Base-by-base conservation (phyloP, 148 eudicot genomes). In the Silene latifolia region DNA sequence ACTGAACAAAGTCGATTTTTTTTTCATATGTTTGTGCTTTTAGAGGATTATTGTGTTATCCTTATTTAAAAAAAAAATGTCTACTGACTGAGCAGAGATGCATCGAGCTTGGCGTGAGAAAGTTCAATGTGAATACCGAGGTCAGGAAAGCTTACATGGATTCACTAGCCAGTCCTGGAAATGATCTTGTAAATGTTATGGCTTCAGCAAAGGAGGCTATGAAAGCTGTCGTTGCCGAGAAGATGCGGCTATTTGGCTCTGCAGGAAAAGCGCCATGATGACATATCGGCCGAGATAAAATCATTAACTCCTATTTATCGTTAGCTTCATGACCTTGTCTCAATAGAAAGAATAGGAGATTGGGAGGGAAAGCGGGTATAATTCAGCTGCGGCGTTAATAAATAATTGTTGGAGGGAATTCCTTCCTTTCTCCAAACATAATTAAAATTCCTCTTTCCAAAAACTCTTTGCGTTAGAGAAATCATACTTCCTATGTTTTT, bases 111-210 rank as follows among this genome's bases (percentile, higher is more conserved):
- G 99, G 99, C 47, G 98, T 96, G 79, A 89, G 97, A 71, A 96
- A 96, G 87, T 96, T 96, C 85, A 96, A 96, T 14, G 99, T 96
- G 58, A 96, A 96, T 79, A 96, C 99, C 0, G 99, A 96, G 82
- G 91, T 96, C 27, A 84, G 99, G 54, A 90, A 84, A 79, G 99
- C 99, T 53, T 96, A 89, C 90, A 87, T 96, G 97, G 97, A 92
- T 39, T 82, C 94, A 4, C 64, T 96, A 62, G 82, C 77, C 71
- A 80, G 71, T 71, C 83, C 86, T 14, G 82, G 87, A 51, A 90
- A 88, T 23, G 99, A 96, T 74, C 90, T 96, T 19, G 85, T 88
- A 67, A 81, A 89, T 70, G 90, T 90, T 35, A 90, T 96, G 99
- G 72, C 82, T 39, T 86, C 97, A 51, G 94, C 94, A 44, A 96